Conservation (phyloP, 2,329 filamentous ascomycete genomes). For the Cordyceps cicadae region DNA sequence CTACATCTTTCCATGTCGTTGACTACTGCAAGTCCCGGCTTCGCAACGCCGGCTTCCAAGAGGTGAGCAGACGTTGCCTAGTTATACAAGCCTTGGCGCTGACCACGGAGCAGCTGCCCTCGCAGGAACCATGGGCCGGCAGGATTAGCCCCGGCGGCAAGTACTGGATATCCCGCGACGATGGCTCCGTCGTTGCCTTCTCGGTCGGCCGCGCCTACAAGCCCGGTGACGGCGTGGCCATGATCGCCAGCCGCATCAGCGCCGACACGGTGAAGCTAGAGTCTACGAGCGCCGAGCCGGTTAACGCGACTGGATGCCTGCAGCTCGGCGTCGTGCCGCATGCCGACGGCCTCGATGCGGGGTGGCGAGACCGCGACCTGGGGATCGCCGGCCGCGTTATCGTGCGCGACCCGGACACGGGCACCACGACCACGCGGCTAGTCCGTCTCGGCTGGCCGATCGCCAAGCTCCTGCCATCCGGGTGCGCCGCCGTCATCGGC, state of each 20-base stretch:
- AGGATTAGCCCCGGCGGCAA: constrained; percentile 72
- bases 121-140: constrained; percentile 67
- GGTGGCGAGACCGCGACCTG: constrained; percentile 96
- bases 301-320: constrained; percentile 69
- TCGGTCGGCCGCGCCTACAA: constrained; percentile 71
- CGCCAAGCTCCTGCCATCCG: constrained; percentile 55
- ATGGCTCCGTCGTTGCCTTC: constrained; percentile 78
- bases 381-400: constrained; percentile 84
- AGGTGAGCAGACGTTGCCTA: constrained; percentile 36
- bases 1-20: constrained; percentile 88
- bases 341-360: constrained; percentile 74
- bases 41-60: constrained; percentile 61
- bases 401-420: constrained; percentile 60
- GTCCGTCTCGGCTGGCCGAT: constrained; percentile 94
- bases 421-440: constrained; percentile 71
- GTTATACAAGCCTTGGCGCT: background rate
- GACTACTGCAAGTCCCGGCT: constrained; percentile 68
- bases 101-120: constrained; percentile 47
- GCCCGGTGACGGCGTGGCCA: constrained; percentile 76
- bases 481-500: constrained; percentile 72
- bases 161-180: constrained; percentile 83
- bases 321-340: constrained; percentile 92
- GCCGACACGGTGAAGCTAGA: constrained; percentile 85
- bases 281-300: constrained; percentile 72
- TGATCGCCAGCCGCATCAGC: constrained; percentile 88